Base-by-base conservation (phyloP, 495 filamentous ascomycete species). In the Daldinia bambusicola region DNA sequence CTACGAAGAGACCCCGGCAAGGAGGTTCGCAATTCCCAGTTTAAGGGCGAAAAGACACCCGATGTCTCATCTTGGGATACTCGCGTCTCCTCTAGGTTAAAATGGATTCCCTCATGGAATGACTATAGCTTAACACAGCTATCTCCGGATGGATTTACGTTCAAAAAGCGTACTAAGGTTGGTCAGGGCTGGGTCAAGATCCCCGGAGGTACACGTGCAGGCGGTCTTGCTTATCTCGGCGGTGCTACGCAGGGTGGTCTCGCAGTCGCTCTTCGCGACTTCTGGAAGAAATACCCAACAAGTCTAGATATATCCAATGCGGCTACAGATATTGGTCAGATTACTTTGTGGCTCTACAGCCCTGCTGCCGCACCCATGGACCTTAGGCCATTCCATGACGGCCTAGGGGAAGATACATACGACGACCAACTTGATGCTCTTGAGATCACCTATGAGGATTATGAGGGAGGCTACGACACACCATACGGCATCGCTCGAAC, bases 371-470 rank as follows among this genome's bases (percentile, higher is more conserved):
- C 79, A 34, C 83, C 83, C 0, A 71, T 87, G 61, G 84, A 87
- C 55, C 73, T 82, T 12, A 71, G 81, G 12, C 81, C 83, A 0
- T 87, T 80, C 67, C 85, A 87, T 32, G 83, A 86, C 58, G 82
- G 83, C 10, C 62, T 87, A 30, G 81, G 80, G 0, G 51, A 82
- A 45, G 77, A 85, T 55, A 80, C 78, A 0, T 86, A 85, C 43
- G 77, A 74, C 5, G 76, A 85, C 37, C 83, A 87, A 55, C 58
- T 84, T 0, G 82, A 85, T 32, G 84, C 82, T 0, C 78, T 86
- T 14, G 77, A 85, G n/a, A 80, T 86, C n/a, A 87, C 84, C 0
- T 87, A 87, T 61, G 84, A 87, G 45, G 84, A 87, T 55, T 86
- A 77, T 18, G 84, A 86, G 56, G 79, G 73, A 4, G 83, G 79